These are phyloP conservation scores for Nidula niveotomentosa DNA, from an alignment of 1,284 basidiomycete genomes.

Conservation along the genomic window DNA sequence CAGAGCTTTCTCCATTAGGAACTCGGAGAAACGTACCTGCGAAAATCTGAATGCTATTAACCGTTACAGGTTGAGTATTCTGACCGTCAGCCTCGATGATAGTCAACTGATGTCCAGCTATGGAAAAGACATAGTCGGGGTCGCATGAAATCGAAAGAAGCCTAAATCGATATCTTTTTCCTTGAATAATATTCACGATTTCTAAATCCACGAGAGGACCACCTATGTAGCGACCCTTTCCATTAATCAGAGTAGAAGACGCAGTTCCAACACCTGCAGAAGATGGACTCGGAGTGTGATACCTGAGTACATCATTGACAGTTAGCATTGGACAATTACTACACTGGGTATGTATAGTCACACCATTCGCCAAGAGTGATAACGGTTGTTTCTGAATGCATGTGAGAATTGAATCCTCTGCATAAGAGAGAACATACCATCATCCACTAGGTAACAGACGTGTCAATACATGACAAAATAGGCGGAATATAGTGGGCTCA, in stretches of 20 bases:
- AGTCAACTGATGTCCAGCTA: slow-evolving; percentile 9
- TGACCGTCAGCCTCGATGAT: background rate
- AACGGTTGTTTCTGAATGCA: slow-evolving; percentile 19
- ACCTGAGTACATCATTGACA: slow-evolving; percentile 5
- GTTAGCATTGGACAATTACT: no score
- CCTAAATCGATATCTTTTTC: slow-evolving; percentile 39
- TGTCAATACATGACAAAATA: no score
- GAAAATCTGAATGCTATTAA: no score
- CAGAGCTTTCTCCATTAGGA: slow-evolving; percentile 27
- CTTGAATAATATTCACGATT: slow-evolving; percentile 23
- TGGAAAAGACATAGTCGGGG: slow-evolving; percentile 25
- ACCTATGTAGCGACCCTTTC: slow-evolving; percentile 28
- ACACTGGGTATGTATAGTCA: background rate
- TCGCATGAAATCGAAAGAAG: slow-evolving; percentile 17
- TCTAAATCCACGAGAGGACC: slow-evolving; percentile 19
- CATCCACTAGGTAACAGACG: no score
- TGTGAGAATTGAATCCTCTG: no score
- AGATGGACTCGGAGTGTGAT: slow-evolving; percentile 10
- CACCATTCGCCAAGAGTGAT: slow-evolving; percentile 32
- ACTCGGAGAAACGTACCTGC: background rate
- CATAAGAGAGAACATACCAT: no score
- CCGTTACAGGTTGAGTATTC: background rate
- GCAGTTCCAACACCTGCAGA: slow-evolving; percentile 17
- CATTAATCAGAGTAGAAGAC: slow-evolving; percentile 16
- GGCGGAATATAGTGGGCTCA: no score